Evolutionary conservation across 164 flowering plant genomes (phyloP), one percentile per base, ranked within the genome.

Genomic region (Pachysandra terminalis): DNA sequence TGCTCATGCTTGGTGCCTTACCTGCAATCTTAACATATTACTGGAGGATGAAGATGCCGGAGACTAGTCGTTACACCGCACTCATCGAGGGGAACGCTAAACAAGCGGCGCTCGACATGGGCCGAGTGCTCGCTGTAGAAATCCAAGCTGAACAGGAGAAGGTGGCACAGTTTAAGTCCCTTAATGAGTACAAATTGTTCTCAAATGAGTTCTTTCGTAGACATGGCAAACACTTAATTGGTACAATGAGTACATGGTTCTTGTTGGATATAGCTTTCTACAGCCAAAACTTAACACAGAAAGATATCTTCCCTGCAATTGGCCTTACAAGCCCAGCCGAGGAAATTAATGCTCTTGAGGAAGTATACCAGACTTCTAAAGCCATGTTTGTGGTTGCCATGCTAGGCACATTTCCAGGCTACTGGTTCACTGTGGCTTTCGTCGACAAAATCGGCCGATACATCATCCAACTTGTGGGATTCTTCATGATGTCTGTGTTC

Each of bases 31-130:
- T 81, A 14, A 81, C 87, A 0, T 83, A 28, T 68, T 83, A 83
- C 60, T 81, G 87, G 87, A 58, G 84, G 17, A 81, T 81, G 87
- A 83, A 81, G 71, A 83, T 83, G 87, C 84, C 87, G 0, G 84
- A 83, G 63, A 83, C 87, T 3, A 83, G 81, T 12, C 79, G 87
- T 9, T 83, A 83, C 81, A 83, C 83, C 0, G 84, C 87, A 2
- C 9, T 83, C 1, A 80, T 83, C 3, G 80, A 79, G 68, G 84
- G 87, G 2, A 83, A 83, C 32, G 83, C 81, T 5, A 81, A 81
- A 45, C 84, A 81, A 67, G 85, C 85, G 0, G 82, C 85, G 0
- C 21, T 57, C 0, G 87, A 85, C 61, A 85, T 85, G 89, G 83
- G 84, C 0, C 62, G 73, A 22, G 87, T 85, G 9, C 80, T 85